A percentile compares a stretch with the other conserved stretches of the same genome.
These are phyloP conservation scores for Pseudogymnoascus sp. DNA, from an alignment of 2,329 filamentous ascomycete genomes.

Conservation along the genomic window DNA sequence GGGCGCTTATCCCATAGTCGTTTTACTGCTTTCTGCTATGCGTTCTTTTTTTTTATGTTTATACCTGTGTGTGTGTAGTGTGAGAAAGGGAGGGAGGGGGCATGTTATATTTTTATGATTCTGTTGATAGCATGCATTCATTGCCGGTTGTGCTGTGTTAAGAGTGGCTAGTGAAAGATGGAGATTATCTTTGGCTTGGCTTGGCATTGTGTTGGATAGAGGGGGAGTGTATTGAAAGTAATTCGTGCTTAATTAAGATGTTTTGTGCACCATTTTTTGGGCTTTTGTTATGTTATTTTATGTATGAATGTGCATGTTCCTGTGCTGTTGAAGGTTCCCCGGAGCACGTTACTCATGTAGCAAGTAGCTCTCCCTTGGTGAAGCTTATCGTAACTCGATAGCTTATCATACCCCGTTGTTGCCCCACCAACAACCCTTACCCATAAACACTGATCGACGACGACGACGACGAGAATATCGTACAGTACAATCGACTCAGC, in stretches of 20 bases:
- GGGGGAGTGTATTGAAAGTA: neutral
- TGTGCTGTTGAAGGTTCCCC: no score
- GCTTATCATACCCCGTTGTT: neutral
- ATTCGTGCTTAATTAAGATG: neutral
- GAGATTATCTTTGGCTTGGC: neutral
- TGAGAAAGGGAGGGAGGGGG: neutral
- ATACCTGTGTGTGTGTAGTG: neutral
- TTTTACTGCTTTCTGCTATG: neutral
- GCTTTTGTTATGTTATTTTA: neutral
- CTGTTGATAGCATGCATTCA: neutral
- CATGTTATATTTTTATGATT: neutral
- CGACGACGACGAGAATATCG: neutral
- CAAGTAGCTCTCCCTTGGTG: neutral
- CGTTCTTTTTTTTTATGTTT: neutral
- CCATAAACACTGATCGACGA: constrained; percentile 1
- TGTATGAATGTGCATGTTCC: neutral
- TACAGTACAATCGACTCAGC: neutral
- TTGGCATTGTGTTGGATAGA: neutral
- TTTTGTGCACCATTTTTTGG: neutral
- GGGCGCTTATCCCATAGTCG: neutral
- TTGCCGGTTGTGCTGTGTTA: no score
- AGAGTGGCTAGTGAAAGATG: no score
- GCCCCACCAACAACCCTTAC: neutral
- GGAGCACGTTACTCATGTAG: no score
- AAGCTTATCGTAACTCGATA: neutral